phyloP scores from a whole-genome alignment of 257 asterid species.

The Salvia hispanica region DNA sequence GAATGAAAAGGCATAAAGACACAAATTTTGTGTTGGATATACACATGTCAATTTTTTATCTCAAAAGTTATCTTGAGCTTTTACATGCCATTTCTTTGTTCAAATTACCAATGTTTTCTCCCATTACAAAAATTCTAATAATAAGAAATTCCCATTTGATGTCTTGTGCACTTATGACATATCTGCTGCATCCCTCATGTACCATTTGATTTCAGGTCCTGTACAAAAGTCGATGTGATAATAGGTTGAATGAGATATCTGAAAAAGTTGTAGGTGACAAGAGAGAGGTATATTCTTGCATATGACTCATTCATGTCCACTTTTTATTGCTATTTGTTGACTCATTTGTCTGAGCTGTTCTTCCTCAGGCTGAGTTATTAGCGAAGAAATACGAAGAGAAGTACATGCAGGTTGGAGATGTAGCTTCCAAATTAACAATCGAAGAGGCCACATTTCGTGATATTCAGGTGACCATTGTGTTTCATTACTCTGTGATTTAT shows the following conservation, averaged over 20 bases:
- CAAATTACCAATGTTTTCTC: neutral
- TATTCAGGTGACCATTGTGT: conserved; percentile 69
- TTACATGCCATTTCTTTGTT: neutral
- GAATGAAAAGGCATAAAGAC: conserved; percentile 13
- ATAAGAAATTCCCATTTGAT: neutral
- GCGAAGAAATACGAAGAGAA: conserved; percentile 94
- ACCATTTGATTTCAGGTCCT: conserved; percentile 62
- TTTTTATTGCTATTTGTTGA: conserved; percentile 26
- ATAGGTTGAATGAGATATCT: conserved; percentile 84
- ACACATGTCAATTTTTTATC: conserved; percentile 8
- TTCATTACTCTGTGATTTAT: conserved; percentile 15
- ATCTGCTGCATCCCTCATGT: conserved; percentile 27
- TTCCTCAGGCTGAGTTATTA: conserved; percentile 67
- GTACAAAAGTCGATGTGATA: conserved; percentile 94
- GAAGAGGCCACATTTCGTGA: conserved; percentile 97
- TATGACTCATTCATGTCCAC: conserved; percentile 13
- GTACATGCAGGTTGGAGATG: conserved; percentile 88
- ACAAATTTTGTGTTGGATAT: neutral
- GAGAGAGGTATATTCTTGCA: conserved; percentile 65
- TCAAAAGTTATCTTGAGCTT: conserved; percentile 7
- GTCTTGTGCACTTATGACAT: conserved; percentile 18
- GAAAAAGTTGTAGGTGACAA: conserved; percentile 81
- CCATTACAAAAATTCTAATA: neutral
- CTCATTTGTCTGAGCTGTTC: conserved; percentile 35
- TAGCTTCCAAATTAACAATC: conserved; percentile 85